A percentile compares a stretch with the other conserved stretches of the same genome.
Evolutionary conservation across 2,329 filamentous ascomycete species (phyloP).

Genomic region (Aureobasidium sp.): DNA sequence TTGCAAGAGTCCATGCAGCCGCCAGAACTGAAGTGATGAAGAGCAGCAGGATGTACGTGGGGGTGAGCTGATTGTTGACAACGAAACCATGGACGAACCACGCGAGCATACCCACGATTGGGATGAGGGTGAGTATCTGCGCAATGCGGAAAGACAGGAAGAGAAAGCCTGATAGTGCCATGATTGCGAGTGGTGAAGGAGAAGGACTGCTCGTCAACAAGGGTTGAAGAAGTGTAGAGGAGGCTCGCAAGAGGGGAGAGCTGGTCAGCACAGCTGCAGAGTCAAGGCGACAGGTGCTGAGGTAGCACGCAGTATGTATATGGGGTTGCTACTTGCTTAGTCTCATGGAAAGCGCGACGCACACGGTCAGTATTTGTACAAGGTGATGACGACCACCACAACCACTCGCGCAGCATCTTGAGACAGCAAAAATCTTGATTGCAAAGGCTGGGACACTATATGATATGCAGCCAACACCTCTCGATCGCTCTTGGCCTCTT

Average conservation of each 20-base stretch:
- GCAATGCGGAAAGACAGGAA: constrained; percentile 57
- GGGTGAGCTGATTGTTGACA: constrained; percentile 51
- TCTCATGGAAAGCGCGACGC: neutral
- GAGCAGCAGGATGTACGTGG: constrained; percentile 53
- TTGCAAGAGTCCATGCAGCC: constrained; percentile 55
- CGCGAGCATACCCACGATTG: constrained; percentile 56
- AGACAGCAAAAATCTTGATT: constrained; percentile 21
- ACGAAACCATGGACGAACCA: constrained; percentile 57
- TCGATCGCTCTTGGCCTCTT: constrained; percentile 3
- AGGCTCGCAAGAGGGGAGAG: neutral
- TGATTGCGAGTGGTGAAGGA: constrained; percentile 23
- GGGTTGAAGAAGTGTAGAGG: neutral
- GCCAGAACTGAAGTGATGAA: constrained; percentile 59
- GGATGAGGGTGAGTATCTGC: constrained; percentile 56
- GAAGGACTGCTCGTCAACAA: neutral
- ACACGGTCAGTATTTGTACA: constrained; percentile 12
- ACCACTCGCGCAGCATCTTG: neutral
- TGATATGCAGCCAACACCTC: constrained; percentile 20
- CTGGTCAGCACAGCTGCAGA: neutral
- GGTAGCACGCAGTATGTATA: neutral
- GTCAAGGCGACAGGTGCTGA: neutral
- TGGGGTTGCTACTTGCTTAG: neutral
- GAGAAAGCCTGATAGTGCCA: constrained; percentile 48
- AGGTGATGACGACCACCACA: neutral
- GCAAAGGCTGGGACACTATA: constrained; percentile 34